Percentiles rank a stretch among this genome's conserved stretches.
phyloP scores from a whole-genome alignment of 805 yeast species.

The Diddensiella transvaalensis region DNA sequence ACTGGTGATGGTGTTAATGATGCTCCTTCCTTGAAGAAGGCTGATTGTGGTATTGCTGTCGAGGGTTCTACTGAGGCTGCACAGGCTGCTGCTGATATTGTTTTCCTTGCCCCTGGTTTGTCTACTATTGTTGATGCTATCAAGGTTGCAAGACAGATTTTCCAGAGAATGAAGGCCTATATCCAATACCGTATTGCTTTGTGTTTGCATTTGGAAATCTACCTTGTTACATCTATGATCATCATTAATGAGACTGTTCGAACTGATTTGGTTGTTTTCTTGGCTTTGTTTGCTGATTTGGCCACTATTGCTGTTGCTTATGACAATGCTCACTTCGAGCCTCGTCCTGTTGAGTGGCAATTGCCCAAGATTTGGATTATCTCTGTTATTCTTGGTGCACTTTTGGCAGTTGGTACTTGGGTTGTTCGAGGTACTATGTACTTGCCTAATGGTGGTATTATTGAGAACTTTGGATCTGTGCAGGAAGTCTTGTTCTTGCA shows the following conservation, averaged over 20 bases:
- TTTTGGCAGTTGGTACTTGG: slow-evolving; percentile 92
- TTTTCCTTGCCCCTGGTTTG: slow-evolving; percentile 92
- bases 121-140: slow-evolving; percentile 92
- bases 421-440: slow-evolving; percentile 91
- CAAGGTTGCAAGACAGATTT: slow-evolving; percentile 93
- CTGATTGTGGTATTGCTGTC: slow-evolving; percentile 95
- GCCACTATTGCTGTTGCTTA: slow-evolving; percentile 96
- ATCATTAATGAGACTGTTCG: slow-evolving; percentile 82
- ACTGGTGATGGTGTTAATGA: slow-evolving; percentile 99
- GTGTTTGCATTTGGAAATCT: slow-evolving; percentile 90
- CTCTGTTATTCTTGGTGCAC: slow-evolving; percentile 81
- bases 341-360: slow-evolving; percentile 94
- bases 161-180: slow-evolving; percentile 99
- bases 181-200: slow-evolving; percentile 97
- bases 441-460: slow-evolving; percentile 71
- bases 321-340: slow-evolving; percentile 95
- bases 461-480: slow-evolving; percentile 92
- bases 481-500: slow-evolving; percentile 94
- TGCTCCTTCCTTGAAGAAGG: slow-evolving; percentile 96
- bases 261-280: slow-evolving; percentile 88
- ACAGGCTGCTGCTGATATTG: slow-evolving; percentile 95
- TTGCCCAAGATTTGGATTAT: slow-evolving; percentile 96
- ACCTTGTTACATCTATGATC: slow-evolving; percentile 94
- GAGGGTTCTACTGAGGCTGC: slow-evolving; percentile 98
- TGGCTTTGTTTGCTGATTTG: slow-evolving; percentile 96